Evolutionary conservation across 169 alveolate genomes (phyloP).

Genomic region (Eimeria falciformis): DNA sequence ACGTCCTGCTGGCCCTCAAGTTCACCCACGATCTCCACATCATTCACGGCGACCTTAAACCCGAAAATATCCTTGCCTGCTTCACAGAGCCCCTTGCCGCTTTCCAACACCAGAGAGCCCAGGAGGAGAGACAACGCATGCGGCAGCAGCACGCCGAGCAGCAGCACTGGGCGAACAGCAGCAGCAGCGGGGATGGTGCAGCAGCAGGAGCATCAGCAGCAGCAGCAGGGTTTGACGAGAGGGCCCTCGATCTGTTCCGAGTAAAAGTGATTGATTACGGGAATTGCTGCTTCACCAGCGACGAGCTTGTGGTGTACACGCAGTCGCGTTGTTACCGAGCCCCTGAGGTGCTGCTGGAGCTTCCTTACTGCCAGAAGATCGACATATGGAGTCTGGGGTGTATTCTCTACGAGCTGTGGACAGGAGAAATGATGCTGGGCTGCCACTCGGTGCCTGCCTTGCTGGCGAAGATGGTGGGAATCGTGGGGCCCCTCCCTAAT

Average conservation of each 20-base stretch:
- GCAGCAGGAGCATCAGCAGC: background rate
- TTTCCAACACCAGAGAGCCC: background rate
- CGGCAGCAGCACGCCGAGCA: conserved; percentile 15
- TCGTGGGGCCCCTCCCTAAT: conserved; percentile 90
- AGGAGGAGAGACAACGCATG: conserved; percentile 19
- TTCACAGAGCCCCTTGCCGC: conserved; percentile 72
- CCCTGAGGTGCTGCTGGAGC: conserved; percentile 98
- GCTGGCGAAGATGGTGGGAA: conserved; percentile 92
- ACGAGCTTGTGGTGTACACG: conserved; percentile 94
- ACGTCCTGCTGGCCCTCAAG: conserved; percentile 87
- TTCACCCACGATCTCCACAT: conserved; percentile 86
- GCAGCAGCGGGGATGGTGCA: background rate
- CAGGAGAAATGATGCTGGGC: conserved; percentile 91
- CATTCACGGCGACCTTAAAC: conserved; percentile 96
- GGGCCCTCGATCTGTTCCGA: conserved; percentile 73
- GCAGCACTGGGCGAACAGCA: background rate
- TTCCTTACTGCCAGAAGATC: conserved; percentile 97
- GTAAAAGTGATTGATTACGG: conserved; percentile 98
- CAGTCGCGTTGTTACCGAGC: conserved; percentile 98
- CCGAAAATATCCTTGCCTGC: conserved; percentile 94
- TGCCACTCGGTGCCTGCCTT: conserved; percentile 90
- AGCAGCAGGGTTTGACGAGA: conserved; percentile 9
- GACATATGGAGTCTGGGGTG: conserved; percentile 99
- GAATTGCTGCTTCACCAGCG: conserved; percentile 95
- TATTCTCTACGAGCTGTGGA: conserved; percentile 96